Percentiles rank a stretch among this genome's conserved stretches.
Conservation (phyloP, 805 yeast species). For the Ogataea haglerorum region DNA sequence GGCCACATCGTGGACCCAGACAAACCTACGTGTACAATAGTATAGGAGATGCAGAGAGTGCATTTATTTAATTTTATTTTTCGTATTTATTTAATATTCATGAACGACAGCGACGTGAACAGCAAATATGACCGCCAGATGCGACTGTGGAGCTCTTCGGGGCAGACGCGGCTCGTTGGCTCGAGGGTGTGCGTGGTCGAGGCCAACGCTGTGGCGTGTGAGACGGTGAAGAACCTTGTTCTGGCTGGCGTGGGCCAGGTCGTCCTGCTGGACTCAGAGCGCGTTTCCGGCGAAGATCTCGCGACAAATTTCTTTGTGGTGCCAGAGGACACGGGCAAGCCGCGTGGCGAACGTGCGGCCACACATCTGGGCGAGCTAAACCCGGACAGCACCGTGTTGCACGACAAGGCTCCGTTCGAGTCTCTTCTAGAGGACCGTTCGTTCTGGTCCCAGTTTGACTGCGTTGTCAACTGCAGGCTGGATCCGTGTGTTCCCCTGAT, state of each 20-base stretch:
- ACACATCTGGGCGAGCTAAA: conserved; percentile 54
- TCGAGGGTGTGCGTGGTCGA: conserved; percentile 62
- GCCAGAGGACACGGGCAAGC: conserved; percentile 40
- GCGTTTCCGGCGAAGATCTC: conserved; percentile 42
- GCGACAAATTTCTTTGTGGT: conserved; percentile 61
- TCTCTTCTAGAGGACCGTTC: conserved; percentile 11
- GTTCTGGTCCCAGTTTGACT: conserved; percentile 48
- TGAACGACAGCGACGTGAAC: conserved; percentile 35
- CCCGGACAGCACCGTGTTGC: conserved; percentile 47
- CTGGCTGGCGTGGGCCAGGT: conserved; percentile 66
- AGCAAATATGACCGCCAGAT: conserved; percentile 82
- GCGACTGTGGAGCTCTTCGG: conserved; percentile 78
- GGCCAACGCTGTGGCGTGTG: conserved; percentile 58
- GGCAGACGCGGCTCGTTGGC: conserved; percentile 58
- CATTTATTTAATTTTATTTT: background rate
- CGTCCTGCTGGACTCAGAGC: conserved; percentile 50
- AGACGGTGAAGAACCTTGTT: conserved; percentile 71
- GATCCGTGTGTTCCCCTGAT: conserved; percentile 23
- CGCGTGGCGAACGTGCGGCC: conserved; percentile 39
- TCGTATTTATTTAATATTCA: conserved; percentile 3
- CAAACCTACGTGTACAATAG: conserved; percentile 23
- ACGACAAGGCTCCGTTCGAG: conserved; percentile 12
- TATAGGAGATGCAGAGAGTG: background rate
- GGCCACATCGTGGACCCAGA: conserved; percentile 32
- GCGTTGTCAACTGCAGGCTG: conserved; percentile 41